A percentile compares a stretch with the other conserved stretches of the same genome.
Conservation (phyloP, 306 rosid genomes). For the Hippophae tibetana region DNA sequence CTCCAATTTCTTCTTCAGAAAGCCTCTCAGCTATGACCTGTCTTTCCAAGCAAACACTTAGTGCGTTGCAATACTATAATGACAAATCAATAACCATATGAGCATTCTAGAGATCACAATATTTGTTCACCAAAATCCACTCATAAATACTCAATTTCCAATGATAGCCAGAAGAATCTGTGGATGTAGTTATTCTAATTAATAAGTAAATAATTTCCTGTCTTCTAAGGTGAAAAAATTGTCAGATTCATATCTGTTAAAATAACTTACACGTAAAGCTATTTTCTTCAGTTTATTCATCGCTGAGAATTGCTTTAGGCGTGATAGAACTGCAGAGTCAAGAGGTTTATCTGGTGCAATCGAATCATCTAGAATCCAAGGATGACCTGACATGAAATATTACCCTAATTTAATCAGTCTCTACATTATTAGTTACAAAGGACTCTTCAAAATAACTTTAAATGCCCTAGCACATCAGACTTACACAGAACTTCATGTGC, state of each 20-base stretch:
- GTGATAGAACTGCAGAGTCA: conserved; percentile 37
- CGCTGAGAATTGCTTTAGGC: conserved; percentile 40
- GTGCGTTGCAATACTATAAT: not conserved
- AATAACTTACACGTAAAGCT: conserved; percentile 30
- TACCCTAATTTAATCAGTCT: not conserved
- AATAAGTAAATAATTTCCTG: not conserved
- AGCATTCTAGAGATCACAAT: not conserved
- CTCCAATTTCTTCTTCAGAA: conserved; percentile 44
- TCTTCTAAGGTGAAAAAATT: not conserved
- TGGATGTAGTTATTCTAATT: not conserved
- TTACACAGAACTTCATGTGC: conserved; percentile 41
- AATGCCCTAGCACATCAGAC: not conserved
- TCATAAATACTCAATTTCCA: not conserved
- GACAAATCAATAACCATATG: not conserved
- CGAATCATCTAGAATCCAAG: conserved; percentile 41
- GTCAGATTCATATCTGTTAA: not conserved
- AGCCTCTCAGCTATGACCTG: conserved; percentile 42
- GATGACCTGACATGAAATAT: conserved; percentile 26
- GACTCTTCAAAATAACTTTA: not conserved
- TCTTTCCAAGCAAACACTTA: not conserved
- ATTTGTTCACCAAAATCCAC: not conserved
- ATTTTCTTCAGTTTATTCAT: conserved; percentile 45
- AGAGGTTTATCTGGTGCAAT: conserved; percentile 40
- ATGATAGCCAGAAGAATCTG: too few relatives aligned
- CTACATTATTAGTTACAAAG: not conserved